Evolutionary conservation across 805 yeast species (phyloP).

Genomic region (Metschnikowia kofuensis): DNA sequence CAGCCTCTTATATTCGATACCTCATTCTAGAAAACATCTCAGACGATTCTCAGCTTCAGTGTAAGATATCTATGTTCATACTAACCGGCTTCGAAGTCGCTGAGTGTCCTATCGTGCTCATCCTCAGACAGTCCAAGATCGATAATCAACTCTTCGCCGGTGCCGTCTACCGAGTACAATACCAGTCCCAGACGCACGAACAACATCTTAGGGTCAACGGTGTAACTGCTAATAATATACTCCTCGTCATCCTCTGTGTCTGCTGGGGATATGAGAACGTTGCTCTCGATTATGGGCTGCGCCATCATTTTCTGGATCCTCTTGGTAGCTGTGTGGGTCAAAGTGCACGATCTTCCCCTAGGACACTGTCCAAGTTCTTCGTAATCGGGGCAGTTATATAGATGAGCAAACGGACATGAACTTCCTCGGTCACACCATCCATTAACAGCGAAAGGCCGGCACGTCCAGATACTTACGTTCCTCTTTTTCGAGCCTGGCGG

Average conservation of each 20-base stretch:
- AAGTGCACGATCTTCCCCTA: conserved; percentile 48
- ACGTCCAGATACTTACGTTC: conserved; percentile 42
- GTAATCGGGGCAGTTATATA: conserved; percentile 67
- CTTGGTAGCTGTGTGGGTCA: conserved; percentile 43
- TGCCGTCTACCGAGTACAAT: conserved; percentile 12
- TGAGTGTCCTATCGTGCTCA: background rate
- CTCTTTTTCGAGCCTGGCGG: conserved; percentile 48
- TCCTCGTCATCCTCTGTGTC: conserved; percentile 15
- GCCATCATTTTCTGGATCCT: conserved; percentile 27
- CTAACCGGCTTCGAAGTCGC: too few relatives aligned
- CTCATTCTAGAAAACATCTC: background rate
- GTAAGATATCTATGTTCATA: too few relatives aligned
- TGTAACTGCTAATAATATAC: conserved; percentile 29
- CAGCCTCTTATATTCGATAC: background rate
- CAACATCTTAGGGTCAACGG: conserved; percentile 28
- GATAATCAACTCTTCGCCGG: conserved; percentile 18
- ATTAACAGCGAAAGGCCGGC: conserved; percentile 64
- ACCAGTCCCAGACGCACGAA: conserved; percentile 15
- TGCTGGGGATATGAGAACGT: conserved; percentile 20
- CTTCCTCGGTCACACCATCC: conserved; percentile 68
- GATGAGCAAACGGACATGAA: conserved; percentile 55
- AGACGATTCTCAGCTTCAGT: too few relatives aligned
- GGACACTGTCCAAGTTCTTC: conserved; percentile 61
- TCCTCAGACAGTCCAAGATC: conserved; percentile 7
- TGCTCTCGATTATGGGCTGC: conserved; percentile 17